These are phyloP conservation scores for Baorangia bicolor DNA, from an alignment of 768 basidiomycete genomes.

Conservation along the genomic window DNA sequence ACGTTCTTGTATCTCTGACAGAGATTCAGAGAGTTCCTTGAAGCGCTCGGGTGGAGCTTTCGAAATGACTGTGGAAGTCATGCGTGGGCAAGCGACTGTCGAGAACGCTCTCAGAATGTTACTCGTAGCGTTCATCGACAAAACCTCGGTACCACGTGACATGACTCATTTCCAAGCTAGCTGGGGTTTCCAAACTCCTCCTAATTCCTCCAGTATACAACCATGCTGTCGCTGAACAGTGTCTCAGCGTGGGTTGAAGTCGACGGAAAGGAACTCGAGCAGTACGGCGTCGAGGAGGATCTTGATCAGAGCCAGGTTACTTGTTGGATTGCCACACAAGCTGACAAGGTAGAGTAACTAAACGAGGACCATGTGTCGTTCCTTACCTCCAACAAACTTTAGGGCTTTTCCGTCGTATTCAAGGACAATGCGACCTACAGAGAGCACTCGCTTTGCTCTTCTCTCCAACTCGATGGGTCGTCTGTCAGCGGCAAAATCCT, in stretches of 20 bases:
- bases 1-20: slow-evolving; percentile 51
- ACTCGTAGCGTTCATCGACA: neutral
- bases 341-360: slow-evolving; percentile 20
- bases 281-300: slow-evolving; percentile 24
- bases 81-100: slow-evolving; percentile 9
- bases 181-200: too few relatives aligned
- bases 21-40: slow-evolving; percentile 51
- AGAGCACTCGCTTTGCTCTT: slow-evolving; percentile 5
- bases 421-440: slow-evolving; percentile 11
- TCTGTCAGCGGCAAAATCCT: slow-evolving; percentile 3
- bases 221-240: slow-evolving; percentile 23
- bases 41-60: slow-evolving; percentile 42
- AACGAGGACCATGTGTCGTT: neutral
- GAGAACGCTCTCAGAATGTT: slow-evolving; percentile 3
- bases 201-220: neutral
- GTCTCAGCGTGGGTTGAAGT: slow-evolving; percentile 31
- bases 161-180: too few relatives aligned
- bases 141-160: slow-evolving; percentile 19
- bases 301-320: slow-evolving; percentile 16
- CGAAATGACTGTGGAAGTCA: slow-evolving; percentile 15
- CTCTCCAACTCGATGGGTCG: slow-evolving; percentile 22
- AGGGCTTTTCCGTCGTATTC: slow-evolving; percentile 30
- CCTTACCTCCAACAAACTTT: neutral
- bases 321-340: slow-evolving; percentile 32
- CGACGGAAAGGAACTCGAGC: slow-evolving; percentile 26